Evolutionary conservation across 495 filamentous ascomycete species (phyloP), one percentile per base, ranked within the genome.

Genomic region (Podospora australis): DNA sequence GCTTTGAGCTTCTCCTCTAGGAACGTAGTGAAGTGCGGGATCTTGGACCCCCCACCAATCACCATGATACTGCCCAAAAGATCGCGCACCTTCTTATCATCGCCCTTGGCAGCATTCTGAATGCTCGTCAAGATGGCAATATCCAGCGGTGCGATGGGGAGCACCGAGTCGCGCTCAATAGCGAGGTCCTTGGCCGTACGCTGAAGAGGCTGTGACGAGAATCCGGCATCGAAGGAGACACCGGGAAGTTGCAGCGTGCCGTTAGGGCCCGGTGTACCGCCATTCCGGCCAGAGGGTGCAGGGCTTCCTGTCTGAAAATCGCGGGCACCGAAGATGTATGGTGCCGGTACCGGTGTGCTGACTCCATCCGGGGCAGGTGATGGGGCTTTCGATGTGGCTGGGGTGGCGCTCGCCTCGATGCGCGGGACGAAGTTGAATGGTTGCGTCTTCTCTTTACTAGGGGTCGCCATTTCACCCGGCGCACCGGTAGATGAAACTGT

Each of bases 51-150:
- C 17, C 92, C 92, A 39, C 92, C 92, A 41, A 96, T 79, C 2
- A 96, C 80, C 89, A 98, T 96, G 71, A 98, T 95, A 29, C 87
- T 86, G 19, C 88, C 88, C 22, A 95, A 73, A 67, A 94, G 89
- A 57, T 98, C 94, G 16, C 86, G 79, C 52, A 90, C 81, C 65
- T 92, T 94, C 66, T 90, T 90, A 44, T 97, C 94, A 57, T 96
- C 90, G 28, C 80, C 83, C 48, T 84, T 84, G 20, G 88, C 83
- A 6, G 88, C 92, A 60, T 96, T 87, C 13, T 83, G 77, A 59
- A 97, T 92, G 21, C 80, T 85, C 17, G 86, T 87, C 40, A 96
- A 71, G 57, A 98, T 94, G 8, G 94, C 92, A 22, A 78, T 78
- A 69, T 97, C 92, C 24, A 98, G 79, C 2, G 92, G 79, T 47